Percentiles rank a stretch among this genome's conserved stretches.
phyloP scores from a whole-genome alignment of 2,329 filamentous ascomycete genomes.

The Blastomyces gilchristii region DNA sequence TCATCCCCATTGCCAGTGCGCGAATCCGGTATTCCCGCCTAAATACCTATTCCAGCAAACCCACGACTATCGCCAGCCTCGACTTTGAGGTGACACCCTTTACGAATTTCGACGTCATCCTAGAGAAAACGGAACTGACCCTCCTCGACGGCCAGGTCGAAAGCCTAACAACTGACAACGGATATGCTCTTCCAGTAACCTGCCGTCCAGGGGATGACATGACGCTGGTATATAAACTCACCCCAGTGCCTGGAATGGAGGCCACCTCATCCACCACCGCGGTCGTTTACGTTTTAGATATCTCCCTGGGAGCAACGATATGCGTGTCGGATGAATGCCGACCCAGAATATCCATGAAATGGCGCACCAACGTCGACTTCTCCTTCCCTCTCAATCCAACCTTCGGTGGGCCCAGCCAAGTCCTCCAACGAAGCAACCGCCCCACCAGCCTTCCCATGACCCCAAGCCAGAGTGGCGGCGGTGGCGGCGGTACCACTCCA shows the following conservation, averaged over 20 bases:
- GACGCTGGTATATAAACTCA: slow-evolving; percentile 47
- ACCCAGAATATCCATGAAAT: slow-evolving; percentile 40
- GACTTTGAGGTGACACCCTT: slow-evolving; percentile 48
- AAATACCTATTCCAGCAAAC: slow-evolving; percentile 32
- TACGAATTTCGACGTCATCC: slow-evolving; percentile 39
- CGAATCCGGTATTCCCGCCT: slow-evolving; percentile 46
- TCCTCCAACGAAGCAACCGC: slow-evolving; percentile 37
- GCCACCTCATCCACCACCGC: slow-evolving; percentile 29
- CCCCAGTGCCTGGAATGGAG: slow-evolving; percentile 30
- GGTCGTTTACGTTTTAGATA: slow-evolving; percentile 35
- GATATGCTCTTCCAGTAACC: slow-evolving; percentile 29
- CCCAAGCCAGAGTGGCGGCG: slow-evolving; percentile 16
- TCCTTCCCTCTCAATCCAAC: slow-evolving; percentile 39
- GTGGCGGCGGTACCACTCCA: slow-evolving; percentile 7
- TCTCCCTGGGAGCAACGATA: slow-evolving; percentile 37
- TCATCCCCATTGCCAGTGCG: slow-evolving; percentile 47
- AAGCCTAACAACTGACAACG: slow-evolving; percentile 29
- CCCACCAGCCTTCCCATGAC: slow-evolving; percentile 35
- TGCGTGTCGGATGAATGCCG: slow-evolving; percentile 32
- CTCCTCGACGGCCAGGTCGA: slow-evolving; percentile 41
- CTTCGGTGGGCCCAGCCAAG: slow-evolving; percentile 37
- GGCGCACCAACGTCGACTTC: slow-evolving; percentile 42
- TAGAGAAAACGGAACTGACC: slow-evolving; percentile 40
- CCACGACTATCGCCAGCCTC: slow-evolving; percentile 43
- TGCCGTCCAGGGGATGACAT: slow-evolving; percentile 47